Evolutionary conservation across 2,329 filamentous ascomycete genomes (phyloP).

Genomic region (Xylaria sp.): DNA sequence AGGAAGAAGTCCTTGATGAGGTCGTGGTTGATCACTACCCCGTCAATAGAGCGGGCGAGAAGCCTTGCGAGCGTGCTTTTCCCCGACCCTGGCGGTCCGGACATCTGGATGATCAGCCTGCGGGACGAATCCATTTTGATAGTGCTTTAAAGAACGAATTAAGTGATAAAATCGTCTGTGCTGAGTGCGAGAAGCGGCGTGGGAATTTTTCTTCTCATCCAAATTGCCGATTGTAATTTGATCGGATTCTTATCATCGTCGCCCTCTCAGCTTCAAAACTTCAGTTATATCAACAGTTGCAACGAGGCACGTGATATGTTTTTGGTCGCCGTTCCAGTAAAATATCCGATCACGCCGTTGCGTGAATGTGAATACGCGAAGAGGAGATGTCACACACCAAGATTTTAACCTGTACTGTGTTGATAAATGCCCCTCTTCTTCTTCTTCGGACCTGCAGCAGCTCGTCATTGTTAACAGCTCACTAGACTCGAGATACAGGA

Average conservation of each 20-base stretch:
- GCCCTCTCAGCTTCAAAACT: neutral
- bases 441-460: slow-evolving; percentile 8
- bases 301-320: slow-evolving; percentile 4
- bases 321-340: neutral
- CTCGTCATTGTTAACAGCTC: slow-evolving; percentile 9
- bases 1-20: slow-evolving; percentile 51
- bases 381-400: slow-evolving; percentile 13
- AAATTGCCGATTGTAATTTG: neutral
- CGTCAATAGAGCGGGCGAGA: slow-evolving; percentile 46
- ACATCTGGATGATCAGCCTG: slow-evolving; percentile 51
- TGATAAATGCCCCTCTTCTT: neutral
- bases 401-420: slow-evolving; percentile 13
- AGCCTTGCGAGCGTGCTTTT: slow-evolving; percentile 53
- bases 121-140: slow-evolving; percentile 5
- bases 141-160: neutral
- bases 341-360: neutral
- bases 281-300: slow-evolving; percentile 5
- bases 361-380: neutral
- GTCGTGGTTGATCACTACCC: slow-evolving; percentile 53
- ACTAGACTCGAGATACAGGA: slow-evolving; percentile 5
- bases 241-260: slow-evolving; percentile 11
- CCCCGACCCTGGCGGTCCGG: slow-evolving; percentile 54
- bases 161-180: neutral
- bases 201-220: neutral
- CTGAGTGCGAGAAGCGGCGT: neutral